phyloP scores from a whole-genome alignment of 306 rosid genomes.

The Rosa rugosa region DNA sequence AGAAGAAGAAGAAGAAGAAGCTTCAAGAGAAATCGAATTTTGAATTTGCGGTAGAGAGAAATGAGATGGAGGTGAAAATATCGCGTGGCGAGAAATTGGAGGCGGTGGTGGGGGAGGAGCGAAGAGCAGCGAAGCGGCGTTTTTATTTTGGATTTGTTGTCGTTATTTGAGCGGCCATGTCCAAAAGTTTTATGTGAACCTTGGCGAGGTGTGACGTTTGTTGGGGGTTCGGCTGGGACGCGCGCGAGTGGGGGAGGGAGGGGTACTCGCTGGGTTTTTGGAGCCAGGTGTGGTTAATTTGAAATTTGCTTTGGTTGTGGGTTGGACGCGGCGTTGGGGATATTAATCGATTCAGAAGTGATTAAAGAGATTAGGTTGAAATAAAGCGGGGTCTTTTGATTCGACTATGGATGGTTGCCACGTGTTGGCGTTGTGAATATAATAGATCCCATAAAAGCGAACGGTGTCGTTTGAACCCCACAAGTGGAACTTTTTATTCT shows the following conservation, averaged over 20 bases:
- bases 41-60: too few species aligned
- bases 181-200: conserved; percentile 4
- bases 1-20: too few species aligned
- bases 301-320: neutral
- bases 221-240: neutral
- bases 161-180: conserved; percentile 8
- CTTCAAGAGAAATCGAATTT: too few species aligned
- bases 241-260: neutral
- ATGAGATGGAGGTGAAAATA: neutral
- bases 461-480: neutral
- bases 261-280: neutral
- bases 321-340: neutral
- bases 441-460: neutral
- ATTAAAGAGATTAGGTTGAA: neutral
- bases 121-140: conserved; percentile 23
- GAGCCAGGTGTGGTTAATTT: neutral
- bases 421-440: neutral
- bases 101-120: neutral
- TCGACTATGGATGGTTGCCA: neutral
- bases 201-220: neutral
- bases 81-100: conserved; percentile 20
- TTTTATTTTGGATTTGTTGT: conserved; percentile 15
- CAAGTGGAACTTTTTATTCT: too few species aligned
- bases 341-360: neutral
- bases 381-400: neutral